Conservation (phyloP, 2,329 filamentous ascomycete species). For the Cercospora beticola region DNA sequence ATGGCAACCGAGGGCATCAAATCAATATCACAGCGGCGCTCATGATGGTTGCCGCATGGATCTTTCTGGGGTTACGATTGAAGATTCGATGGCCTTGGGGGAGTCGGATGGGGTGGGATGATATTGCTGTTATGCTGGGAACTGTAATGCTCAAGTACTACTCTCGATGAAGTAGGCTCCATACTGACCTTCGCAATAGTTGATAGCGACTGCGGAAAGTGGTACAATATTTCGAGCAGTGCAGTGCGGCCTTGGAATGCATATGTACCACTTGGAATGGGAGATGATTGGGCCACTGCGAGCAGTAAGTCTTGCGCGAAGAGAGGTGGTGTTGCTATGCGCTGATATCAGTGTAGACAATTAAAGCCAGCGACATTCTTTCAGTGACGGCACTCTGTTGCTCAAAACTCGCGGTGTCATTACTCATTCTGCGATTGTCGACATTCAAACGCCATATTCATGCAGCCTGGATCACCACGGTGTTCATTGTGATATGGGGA, state of each 20-base stretch:
- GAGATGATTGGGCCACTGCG: not conserved
- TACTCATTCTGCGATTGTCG: constrained; percentile 20
- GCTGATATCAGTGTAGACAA: constrained; percentile 8
- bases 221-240: constrained; percentile 16
- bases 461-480: constrained; percentile 14
- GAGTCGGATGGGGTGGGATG: constrained; percentile 19
- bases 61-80: constrained; percentile 18
- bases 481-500: constrained; percentile 15
- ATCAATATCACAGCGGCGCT: constrained; percentile 16
- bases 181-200: constrained; percentile 1
- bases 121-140: constrained; percentile 17
- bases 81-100: constrained; percentile 22
- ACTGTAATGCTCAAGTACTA: not conserved
- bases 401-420: constrained; percentile 21
- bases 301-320: not conserved
- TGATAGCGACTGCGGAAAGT: constrained; percentile 16
- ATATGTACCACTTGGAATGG: not conserved
- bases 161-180: not conserved
- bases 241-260: constrained; percentile 15
- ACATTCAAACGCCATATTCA: constrained; percentile 19
- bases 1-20: constrained; percentile 14
- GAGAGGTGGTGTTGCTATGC: not conserved
- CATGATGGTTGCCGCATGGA: constrained; percentile 20
- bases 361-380: constrained; percentile 18
- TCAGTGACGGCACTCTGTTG: constrained; percentile 15